phyloP scores from a whole-genome alignment of 192 early-diverging fungal genomes.

The Pilobolus umbonatus region DNA sequence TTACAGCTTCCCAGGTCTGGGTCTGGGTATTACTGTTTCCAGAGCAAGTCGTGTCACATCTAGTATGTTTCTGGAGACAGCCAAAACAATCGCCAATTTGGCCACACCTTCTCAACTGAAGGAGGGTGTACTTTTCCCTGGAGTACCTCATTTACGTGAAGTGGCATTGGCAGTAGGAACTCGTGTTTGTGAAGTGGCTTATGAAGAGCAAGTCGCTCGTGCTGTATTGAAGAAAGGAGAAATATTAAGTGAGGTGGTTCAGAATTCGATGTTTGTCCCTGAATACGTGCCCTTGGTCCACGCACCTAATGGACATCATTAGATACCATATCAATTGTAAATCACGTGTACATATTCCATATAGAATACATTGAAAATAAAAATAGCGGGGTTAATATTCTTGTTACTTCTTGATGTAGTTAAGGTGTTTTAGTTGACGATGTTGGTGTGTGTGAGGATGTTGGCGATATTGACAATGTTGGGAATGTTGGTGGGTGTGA shows the following conservation, averaged over 20 bases:
- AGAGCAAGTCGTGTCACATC: constrained; percentile 42
- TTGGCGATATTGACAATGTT: no score
- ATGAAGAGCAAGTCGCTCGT: constrained; percentile 46
- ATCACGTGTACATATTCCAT: no score
- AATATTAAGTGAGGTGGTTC: constrained; percentile 40
- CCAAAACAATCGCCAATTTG: constrained; percentile 45
- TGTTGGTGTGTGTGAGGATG: no score
- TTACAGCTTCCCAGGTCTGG: constrained; percentile 44
- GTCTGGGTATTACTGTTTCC: constrained; percentile 48
- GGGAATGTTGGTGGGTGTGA: no score
- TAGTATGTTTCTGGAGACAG: constrained; percentile 54
- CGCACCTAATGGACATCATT: constrained; percentile 7
- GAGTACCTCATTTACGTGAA: constrained; percentile 42
- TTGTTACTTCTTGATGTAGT: no score
- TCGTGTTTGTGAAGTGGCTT: constrained; percentile 47
- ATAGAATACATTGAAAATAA: no score
- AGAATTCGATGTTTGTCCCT: constrained; percentile 51
- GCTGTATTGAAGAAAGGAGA: constrained; percentile 37
- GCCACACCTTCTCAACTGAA: constrained; percentile 46
- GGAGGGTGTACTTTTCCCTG: constrained; percentile 47
- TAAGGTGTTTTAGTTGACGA: no score
- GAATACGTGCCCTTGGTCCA: constrained; percentile 45
- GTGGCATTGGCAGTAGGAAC: constrained; percentile 43
- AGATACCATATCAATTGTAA: no score
- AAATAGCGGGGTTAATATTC: no score